Evolutionary conservation across 2,329 filamentous ascomycete species (phyloP).

Genomic region (Fusarium subglutinans): DNA sequence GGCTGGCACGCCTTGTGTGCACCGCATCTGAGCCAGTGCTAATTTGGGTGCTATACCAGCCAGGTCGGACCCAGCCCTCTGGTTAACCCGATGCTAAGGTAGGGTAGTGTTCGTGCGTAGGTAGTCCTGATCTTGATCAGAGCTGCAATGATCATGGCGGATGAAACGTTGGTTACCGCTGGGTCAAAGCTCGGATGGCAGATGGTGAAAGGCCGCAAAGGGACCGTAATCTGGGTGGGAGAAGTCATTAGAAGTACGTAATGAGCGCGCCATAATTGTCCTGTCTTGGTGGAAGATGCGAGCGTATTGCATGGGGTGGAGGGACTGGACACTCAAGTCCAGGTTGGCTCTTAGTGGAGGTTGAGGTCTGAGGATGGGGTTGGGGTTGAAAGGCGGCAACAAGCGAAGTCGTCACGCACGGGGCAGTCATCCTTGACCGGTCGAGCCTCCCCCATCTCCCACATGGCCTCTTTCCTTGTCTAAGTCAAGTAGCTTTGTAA

Average conservation of each 20-base stretch:
- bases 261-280: conserved; percentile 14
- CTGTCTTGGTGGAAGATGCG: conserved; percentile 38
- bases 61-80: conserved; percentile 21
- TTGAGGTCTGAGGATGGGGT: conserved; percentile 15
- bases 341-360: conserved; percentile 13
- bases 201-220: conserved; percentile 16
- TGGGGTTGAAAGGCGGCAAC: conserved; percentile 28
- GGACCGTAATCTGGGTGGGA: neutral
- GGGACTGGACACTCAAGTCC: conserved; percentile 7
- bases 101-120: conserved; percentile 4
- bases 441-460: conserved; percentile 22
- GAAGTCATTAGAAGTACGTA: neutral
- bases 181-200: conserved; percentile 23
- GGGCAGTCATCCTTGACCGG: conserved; percentile 35
- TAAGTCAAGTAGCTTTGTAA: neutral
- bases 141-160: conserved; percentile 11
- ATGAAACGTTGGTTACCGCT: conserved; percentile 19
- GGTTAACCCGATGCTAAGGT: conserved; percentile 17
- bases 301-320: conserved; percentile 16
- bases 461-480: conserved; percentile 26
- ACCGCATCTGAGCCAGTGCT: conserved; percentile 4
- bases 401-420: conserved; percentile 41
- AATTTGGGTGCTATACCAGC: neutral
- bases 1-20: conserved; percentile 23
- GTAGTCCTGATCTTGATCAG: conserved; percentile 7